These are phyloP conservation scores for Amanita rubescens DNA, from an alignment of 768 basidiomycete genomes.

Conservation along the genomic window DNA sequence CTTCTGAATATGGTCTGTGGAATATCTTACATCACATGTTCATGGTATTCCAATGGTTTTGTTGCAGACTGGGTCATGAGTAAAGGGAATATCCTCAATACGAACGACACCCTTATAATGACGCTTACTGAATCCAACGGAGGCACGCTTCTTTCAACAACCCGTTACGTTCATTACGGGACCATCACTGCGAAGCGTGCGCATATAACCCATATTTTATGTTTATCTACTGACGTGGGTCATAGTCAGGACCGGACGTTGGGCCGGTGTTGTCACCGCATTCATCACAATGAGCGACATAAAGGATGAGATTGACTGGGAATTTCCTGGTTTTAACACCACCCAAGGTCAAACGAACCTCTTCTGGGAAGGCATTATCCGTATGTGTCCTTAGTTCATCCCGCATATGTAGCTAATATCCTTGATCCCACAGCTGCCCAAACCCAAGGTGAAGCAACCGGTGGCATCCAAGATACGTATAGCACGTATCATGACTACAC, in stretches of 20 bases:
- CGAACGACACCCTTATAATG: conserved; percentile 52
- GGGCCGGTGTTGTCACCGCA: conserved; percentile 78
- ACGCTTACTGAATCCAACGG: conserved; percentile 62
- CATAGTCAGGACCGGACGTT: conserved; percentile 70
- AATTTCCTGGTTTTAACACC: conserved; percentile 61
- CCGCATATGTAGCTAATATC: neutral
- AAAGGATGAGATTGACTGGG: conserved; percentile 87
- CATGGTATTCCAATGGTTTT: neutral
- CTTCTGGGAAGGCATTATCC: conserved; percentile 70
- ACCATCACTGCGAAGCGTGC: conserved; percentile 57
- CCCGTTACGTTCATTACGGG: conserved; percentile 79
- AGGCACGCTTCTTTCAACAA: conserved; percentile 73
- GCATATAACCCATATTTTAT: conserved; percentile 9
- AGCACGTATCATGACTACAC: conserved; percentile 70
- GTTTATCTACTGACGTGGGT: neutral
- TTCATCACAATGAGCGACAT: conserved; percentile 81
- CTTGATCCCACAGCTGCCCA: conserved; percentile 24
- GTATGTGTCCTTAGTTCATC: conserved; percentile 30
- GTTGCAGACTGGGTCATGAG: conserved; percentile 63
- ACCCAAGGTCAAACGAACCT: conserved; percentile 71
- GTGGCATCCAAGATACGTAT: conserved; percentile 54
- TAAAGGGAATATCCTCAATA: conserved; percentile 58
- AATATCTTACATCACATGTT: neutral
- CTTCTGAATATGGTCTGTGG: conserved; percentile 49
- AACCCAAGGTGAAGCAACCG: conserved; percentile 42